A percentile compares a stretch with the other conserved stretches of the same genome.
These are phyloP conservation scores for Theobroma grandiflorum DNA, from an alignment of 441 rosid species.

Conservation along the genomic window DNA sequence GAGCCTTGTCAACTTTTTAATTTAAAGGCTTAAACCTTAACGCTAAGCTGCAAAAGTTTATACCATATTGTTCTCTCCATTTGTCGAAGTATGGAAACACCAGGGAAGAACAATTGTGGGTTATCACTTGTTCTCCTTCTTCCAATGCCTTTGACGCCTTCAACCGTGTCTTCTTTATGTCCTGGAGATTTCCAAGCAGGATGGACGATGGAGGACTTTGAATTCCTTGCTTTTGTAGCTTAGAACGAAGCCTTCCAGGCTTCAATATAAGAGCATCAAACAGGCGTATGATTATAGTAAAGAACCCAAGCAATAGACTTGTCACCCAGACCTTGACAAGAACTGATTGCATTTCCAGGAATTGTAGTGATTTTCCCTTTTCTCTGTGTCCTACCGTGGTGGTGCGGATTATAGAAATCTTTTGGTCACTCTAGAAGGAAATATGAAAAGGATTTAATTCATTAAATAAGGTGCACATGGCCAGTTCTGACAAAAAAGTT, in stretches of 20 bases:
- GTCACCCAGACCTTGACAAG: not conserved
- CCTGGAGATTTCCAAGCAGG: slow-evolving; percentile 47
- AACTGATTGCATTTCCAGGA: not conserved
- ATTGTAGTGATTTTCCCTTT: not conserved
- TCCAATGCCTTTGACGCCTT: not conserved
- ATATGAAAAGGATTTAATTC: too few species aligned
- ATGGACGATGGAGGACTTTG: slow-evolving; percentile 44
- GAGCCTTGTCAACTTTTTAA: not conserved
- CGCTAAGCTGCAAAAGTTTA: not conserved
- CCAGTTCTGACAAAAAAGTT: too few species aligned
- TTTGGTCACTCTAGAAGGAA: too few species aligned
- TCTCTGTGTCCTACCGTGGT: too few species aligned
- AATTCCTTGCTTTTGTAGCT: slow-evolving; percentile 48
- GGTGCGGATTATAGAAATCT: too few species aligned
- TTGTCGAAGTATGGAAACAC: not conserved
- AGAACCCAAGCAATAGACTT: not conserved
- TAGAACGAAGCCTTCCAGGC: slow-evolving; percentile 41
- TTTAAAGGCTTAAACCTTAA: not conserved
- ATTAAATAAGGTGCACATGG: too few species aligned
- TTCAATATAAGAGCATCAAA: slow-evolving; percentile 11
- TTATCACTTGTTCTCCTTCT: not conserved
- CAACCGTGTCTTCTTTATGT: slow-evolving; percentile 36
- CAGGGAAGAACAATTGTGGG: not conserved
- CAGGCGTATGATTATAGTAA: not conserved
- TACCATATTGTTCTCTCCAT: slow-evolving; percentile 21